Evolutionary conservation across 768 basidiomycete species (phyloP).

Genomic region (Gloeopeniophorella convolvens): DNA sequence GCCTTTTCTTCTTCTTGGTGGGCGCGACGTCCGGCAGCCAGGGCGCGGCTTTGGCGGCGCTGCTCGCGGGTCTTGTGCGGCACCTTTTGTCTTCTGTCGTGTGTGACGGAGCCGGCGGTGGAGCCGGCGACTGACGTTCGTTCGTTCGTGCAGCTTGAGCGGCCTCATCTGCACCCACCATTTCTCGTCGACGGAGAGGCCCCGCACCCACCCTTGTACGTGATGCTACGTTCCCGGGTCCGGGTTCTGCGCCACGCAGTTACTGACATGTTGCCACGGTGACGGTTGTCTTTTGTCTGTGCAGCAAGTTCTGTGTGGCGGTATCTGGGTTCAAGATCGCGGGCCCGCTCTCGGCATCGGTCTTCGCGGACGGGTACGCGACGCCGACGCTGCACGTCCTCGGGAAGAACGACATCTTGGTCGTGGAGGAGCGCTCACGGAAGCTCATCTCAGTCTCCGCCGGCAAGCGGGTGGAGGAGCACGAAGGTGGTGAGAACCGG

Average conservation of each 20-base stretch:
- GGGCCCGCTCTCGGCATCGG: conserved; percentile 38
- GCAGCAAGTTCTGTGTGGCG: conserved; percentile 67
- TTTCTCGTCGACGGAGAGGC: conserved; percentile 60
- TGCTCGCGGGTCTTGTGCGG: conserved; percentile 64
- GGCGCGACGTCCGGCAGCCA: conserved; percentile 40
- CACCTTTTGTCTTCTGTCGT: conserved; percentile 2
- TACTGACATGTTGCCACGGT: conserved; percentile 2
- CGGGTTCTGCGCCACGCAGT: background rate
- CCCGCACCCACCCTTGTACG: conserved; percentile 72
- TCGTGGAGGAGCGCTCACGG: conserved; percentile 61
- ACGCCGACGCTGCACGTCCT: conserved; percentile 77
- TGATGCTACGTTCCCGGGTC: conserved; percentile 6
- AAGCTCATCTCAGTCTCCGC: conserved; percentile 47
- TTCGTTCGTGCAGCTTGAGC: conserved; percentile 40
- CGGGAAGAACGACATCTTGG: conserved; percentile 72
- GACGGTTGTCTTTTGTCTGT: background rate
- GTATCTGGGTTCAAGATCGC: conserved; percentile 62
- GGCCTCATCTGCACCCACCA: conserved; percentile 43
- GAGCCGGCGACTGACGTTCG: conserved; percentile 3
- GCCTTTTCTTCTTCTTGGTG: background rate
- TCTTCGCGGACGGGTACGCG: conserved; percentile 46
- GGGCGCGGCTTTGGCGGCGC: conserved; percentile 68
- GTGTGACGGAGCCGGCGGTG: background rate
- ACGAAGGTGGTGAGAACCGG: conserved; percentile 61
- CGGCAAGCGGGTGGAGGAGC: conserved; percentile 61